Conservation (phyloP, 345 rosid genomes). For the Eucalyptus melliodora region DNA sequence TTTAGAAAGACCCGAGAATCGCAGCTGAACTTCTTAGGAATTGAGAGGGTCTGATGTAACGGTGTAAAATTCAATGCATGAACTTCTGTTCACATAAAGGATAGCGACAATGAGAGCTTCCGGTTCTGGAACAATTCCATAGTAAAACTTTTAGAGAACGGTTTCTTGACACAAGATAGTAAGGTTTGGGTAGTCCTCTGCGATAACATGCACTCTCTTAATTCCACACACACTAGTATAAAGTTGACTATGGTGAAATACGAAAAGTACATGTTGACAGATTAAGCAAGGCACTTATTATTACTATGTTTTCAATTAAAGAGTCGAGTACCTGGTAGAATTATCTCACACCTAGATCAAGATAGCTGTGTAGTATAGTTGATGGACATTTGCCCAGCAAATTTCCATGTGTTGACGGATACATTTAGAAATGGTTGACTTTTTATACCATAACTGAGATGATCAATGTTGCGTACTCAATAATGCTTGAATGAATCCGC, state of each 20-base stretch:
- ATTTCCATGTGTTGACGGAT: neutral
- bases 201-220: neutral
- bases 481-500: neutral
- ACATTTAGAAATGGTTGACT: neutral
- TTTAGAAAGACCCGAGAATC: neutral
- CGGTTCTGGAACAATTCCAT: neutral
- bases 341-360: neutral
- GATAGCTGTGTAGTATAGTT: neutral
- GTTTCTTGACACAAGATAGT: neutral
- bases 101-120: neutral
- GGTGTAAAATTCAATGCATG: neutral
- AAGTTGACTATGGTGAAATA: neutral
- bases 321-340: neutral
- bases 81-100: neutral
- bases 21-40: neutral
- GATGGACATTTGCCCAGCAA: neutral
- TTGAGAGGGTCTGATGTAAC: neutral
- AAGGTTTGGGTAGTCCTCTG: neutral
- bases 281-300: neutral
- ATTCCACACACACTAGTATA: neutral
- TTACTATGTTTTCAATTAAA: neutral
- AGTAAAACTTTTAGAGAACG: neutral
- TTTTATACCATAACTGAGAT: neutral
- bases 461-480: neutral
- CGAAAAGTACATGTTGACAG: neutral